Conservation (phyloP, 148 eudicot species). For the Vaccinium macrocarpon region DNA sequence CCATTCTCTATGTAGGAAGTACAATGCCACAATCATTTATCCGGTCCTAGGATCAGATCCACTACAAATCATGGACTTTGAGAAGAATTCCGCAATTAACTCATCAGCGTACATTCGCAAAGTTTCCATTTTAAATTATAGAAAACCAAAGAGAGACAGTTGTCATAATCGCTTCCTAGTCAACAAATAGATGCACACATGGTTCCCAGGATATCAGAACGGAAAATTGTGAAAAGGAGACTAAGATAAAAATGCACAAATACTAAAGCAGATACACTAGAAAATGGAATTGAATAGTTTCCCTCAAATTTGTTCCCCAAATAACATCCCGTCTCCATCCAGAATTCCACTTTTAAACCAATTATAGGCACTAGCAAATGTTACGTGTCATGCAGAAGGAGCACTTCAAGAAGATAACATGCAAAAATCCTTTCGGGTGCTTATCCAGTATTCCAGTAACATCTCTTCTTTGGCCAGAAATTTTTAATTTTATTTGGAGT, state of each 20-base stretch:
- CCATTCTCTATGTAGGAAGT: background rate
- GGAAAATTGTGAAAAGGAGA: background rate
- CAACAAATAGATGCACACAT: background rate
- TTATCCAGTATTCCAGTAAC: background rate
- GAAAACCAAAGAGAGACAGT: background rate
- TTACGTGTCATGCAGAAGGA: background rate
- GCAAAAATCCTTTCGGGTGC: background rate
- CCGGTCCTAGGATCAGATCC: background rate
- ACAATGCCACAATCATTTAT: background rate
- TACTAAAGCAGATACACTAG: background rate
- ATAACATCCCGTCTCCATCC: background rate
- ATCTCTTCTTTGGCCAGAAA: background rate
- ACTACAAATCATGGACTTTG: background rate
- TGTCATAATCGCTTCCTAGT: background rate
- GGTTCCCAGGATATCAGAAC: background rate
- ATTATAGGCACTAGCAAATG: background rate
- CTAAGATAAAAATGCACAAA: background rate
- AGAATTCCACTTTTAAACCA: background rate
- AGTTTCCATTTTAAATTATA: background rate
- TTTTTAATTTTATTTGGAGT: background rate
- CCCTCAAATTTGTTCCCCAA: background rate
- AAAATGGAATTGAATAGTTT: background rate
- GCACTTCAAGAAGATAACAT: conserved; percentile 3
- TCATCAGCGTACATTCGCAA: background rate
- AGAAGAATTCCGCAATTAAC: background rate